Conservation (phyloP, 106 monocot genomes). For the Agapanthus africanus region DNA sequence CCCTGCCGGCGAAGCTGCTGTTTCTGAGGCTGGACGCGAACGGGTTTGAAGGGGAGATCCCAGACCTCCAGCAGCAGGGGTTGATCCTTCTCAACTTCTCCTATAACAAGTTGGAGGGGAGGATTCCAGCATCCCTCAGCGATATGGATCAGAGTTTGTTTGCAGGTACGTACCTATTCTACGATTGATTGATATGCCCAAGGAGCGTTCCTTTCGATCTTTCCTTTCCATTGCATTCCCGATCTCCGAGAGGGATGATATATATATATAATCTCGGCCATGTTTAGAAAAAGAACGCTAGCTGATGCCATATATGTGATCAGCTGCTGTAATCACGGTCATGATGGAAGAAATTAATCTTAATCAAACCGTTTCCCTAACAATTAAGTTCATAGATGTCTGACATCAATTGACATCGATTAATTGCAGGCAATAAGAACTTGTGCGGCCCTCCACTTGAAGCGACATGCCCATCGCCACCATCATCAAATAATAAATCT, state of each 20-base stretch:
- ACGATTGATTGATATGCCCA: no score
- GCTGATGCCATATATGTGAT: no score
- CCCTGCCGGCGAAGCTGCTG: constrained; percentile 20
- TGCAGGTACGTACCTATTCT: constrained; percentile 25
- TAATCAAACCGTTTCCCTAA: no score
- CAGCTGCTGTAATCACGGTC: no score
- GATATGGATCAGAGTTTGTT: constrained; percentile 29
- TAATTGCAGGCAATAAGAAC: constrained; percentile 22
- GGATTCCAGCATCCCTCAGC: constrained; percentile 30
- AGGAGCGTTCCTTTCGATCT: no score
- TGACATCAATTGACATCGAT: not conserved
- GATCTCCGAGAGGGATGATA: no score
- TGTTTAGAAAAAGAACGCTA: no score
- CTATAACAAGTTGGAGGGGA: constrained; percentile 41
- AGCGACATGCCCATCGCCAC: constrained; percentile 8
- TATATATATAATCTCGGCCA: no score
- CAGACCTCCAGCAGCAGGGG: constrained; percentile 30
- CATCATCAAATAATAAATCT: not conserved
- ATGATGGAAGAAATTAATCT: no score
- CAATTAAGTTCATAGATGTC: no score
- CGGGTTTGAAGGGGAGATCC: constrained; percentile 37
- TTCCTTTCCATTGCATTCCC: not conserved
- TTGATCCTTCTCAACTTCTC: constrained; percentile 26
- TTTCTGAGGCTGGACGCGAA: constrained; percentile 46
- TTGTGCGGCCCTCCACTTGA: constrained; percentile 38